Base-by-base conservation (phyloP, 805 yeast genomes). In the Candida sithepensis region DNA sequence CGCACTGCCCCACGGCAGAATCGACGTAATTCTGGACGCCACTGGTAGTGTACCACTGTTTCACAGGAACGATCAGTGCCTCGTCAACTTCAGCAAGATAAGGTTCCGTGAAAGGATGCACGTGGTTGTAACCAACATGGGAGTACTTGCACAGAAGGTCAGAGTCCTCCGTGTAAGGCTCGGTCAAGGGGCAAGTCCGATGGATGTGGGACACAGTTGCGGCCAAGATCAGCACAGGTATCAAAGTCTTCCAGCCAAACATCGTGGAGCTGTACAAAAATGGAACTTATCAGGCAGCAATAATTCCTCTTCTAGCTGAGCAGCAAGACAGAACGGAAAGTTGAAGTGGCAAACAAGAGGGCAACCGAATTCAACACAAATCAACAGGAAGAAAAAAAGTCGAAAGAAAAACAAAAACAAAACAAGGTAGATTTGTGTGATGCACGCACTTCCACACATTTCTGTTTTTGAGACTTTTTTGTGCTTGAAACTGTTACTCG, bases 1-100 rank as follows among this genome's bases (percentile, higher is more conserved):
- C 12, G 2, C 46, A 18, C 23, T 43, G 34, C 0, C 36, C 44
- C n/a, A 43, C 32, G 2, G 52, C 53, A 1, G 45, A 19, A 9
- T 59, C 64, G 13, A 60, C 60, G 21, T 47, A 37, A 7, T 60
- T 58, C 47, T 59, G 58, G 22, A 61, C 20, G n/a, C 61, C 54
- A 4, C 64, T 59, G 4, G 34, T 34, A 8, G 49, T 49, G 39
- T 61, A 62, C 32, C 41, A 44, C 12, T 46, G 46, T n/a, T 43
- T 16, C 12, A 46, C 47, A 8, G 59, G 60, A 4, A 36, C 26
- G 12, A 52, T 34, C 8, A 58, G 48, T 14, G 43, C 43, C 19
- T 41, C 33, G 23, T 55, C 53, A 18, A 49, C 44, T 19, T 46
- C 37, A 5, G 42, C 46, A 9, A 52, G 13, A 5, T 42, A 53